Evolutionary conservation across 1,284 basidiomycete genomes (phyloP), one percentile per base, ranked within the genome.

Genomic region (Sporisorium reilianum): DNA sequence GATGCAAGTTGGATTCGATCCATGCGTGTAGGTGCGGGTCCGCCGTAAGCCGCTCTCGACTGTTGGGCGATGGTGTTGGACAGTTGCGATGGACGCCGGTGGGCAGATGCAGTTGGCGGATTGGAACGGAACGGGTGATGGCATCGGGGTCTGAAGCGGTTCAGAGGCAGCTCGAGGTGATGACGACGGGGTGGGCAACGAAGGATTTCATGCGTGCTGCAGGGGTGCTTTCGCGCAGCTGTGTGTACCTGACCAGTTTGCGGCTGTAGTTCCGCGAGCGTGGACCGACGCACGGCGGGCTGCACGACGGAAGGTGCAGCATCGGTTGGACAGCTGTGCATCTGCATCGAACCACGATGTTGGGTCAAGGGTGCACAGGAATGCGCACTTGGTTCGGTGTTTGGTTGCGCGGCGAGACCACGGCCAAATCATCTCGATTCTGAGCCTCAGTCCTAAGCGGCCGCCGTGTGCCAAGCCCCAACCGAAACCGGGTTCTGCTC

Each of bases 231-330:
- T 30, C 23, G 9, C 20, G 22, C 20, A 44, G 41, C 20, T 22
- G 10, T 9, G 14, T 23, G 41, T 12, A 44, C 18, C 41, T 44
- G 41, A 23, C 9, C 22, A 6, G 10, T 12, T 3, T 46, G 45
- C 45, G 45, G 45, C 45, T 46, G 45, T n/a, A n/a, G 45, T 28
- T 46, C 45, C 45, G 45, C 45, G 16, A n/a, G 22, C 16, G 34
- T 14, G n/a, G n/a, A n/a, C n/a, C n/a, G n/a, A n/a, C n/a, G n/a
- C n/a, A n/a, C n/a, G n/a, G n/a, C n/a, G n/a, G n/a, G n/a, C n/a
- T n/a, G n/a, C n/a, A n/a, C n/a, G n/a, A n/a, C n/a, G n/a, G n/a
- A n/a, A n/a, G n/a, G n/a, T 36, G 34, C 34, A 14, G 7, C 34
- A 36, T 36, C 12, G 8, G 34, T 9, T 36, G 34, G 34, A 5